A percentile compares a stretch with the other conserved stretches of the same genome.
phyloP scores from a whole-genome alignment of 1,284 basidiomycete species.

The Tylopilus sp. region DNA sequence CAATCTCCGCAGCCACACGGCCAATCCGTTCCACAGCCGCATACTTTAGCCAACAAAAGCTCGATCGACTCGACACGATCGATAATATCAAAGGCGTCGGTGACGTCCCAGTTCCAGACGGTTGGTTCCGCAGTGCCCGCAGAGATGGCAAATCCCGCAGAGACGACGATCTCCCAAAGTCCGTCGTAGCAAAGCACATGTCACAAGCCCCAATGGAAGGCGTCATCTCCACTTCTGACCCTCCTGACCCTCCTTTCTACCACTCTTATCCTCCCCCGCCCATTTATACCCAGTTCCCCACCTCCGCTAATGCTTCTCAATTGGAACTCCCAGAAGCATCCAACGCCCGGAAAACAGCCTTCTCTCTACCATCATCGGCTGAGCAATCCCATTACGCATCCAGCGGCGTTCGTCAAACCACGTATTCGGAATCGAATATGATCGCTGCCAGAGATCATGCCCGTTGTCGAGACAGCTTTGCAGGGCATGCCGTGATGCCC shows the following conservation, averaged over 20 bases:
- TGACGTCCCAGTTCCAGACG: conserved; percentile 62
- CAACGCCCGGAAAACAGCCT: conserved; percentile 25
- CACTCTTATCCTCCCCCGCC: conserved; percentile 21
- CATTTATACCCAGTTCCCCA: conserved; percentile 33
- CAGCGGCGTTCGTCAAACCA: conserved; percentile 28
- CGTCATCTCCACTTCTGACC: conserved; percentile 23
- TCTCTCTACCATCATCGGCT: conserved; percentile 31
- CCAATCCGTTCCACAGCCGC: conserved; percentile 48
- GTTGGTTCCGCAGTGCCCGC: conserved; percentile 67
- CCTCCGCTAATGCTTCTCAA: conserved; percentile 29
- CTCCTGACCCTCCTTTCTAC: conserved; percentile 27
- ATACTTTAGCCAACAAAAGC: conserved; percentile 72
- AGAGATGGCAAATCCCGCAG: conserved; percentile 59
- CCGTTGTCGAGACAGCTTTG: conserved; percentile 20
- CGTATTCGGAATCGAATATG: conserved; percentile 34
- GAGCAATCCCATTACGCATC: conserved; percentile 26
- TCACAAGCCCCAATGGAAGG: conserved; percentile 34
- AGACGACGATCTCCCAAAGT: conserved; percentile 46
- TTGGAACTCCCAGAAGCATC: conserved; percentile 23
- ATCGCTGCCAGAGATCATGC: conserved; percentile 17
- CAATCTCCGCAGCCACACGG: conserved; percentile 21
- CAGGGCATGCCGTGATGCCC: neutral
- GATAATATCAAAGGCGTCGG: conserved; percentile 63
- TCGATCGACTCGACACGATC: conserved; percentile 64
- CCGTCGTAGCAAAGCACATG: conserved; percentile 35